phyloP scores from a whole-genome alignment of 495 filamentous ascomycete species.

The Trichocladium antarcticum region DNA sequence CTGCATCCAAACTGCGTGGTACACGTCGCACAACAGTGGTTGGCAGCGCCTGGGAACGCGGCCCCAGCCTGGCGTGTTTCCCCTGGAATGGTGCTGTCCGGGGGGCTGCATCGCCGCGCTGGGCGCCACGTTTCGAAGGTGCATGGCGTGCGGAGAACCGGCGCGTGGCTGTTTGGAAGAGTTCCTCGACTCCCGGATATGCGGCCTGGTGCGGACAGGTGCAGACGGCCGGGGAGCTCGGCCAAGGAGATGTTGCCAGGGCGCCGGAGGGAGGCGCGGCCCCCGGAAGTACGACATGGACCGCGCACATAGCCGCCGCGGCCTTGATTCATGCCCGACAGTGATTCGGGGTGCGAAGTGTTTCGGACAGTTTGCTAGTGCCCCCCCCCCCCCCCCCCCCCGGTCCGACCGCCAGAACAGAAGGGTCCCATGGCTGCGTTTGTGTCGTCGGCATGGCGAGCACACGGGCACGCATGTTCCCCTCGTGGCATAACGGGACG shows the following conservation, averaged over 20 bases:
- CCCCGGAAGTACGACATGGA: conserved; percentile 3
- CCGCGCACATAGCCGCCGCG: conserved; percentile 3
- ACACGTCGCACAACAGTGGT: neutral
- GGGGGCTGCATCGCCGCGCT: conserved; percentile 2
- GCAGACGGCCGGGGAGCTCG: conserved; percentile 2
- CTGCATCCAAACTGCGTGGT: neutral
- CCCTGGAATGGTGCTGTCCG: neutral
- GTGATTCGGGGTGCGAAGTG: conserved; percentile 7
- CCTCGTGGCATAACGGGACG: neutral
- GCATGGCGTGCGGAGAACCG: neutral
- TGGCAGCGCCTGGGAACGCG: conserved; percentile 3
- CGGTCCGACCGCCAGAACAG: neutral
- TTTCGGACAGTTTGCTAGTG: conserved; percentile 7
- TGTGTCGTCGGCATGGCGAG: neutral
- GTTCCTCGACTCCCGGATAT: neutral
- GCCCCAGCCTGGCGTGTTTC: neutral
- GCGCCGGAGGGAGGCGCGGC: neutral
- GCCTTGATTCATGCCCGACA: conserved; percentile 1
- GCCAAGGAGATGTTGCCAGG: conserved; percentile 3
- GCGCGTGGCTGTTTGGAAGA: neutral
- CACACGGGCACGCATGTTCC: neutral
- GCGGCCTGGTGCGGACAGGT: conserved; percentile 2
- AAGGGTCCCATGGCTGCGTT: neutral
- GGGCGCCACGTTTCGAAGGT: neutral
- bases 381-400: conserved; percentile 1